phyloP scores from a whole-genome alignment of 495 filamentous ascomycete species.

The Aspergillus leporis region DNA sequence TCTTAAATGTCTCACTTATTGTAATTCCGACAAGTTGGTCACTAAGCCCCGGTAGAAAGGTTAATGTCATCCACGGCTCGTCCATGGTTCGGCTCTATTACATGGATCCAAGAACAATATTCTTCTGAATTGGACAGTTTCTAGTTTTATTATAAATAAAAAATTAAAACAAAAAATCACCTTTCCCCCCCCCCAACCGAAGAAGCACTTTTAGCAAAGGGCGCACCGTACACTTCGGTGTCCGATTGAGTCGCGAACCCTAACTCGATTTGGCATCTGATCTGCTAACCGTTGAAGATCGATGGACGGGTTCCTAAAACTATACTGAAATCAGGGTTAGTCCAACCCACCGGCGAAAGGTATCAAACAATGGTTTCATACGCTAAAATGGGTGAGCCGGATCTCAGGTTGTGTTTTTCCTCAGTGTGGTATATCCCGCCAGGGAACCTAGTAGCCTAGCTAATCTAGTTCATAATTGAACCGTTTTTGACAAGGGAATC shows the following conservation, averaged over 20 bases:
- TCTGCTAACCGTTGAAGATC: constrained; percentile 6
- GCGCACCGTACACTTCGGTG: too few relatives aligned
- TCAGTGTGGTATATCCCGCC: not conserved
- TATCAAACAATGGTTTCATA: constrained; percentile 2
- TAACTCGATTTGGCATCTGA: not conserved
- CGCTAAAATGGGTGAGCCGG: not conserved
- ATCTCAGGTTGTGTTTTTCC: not conserved
- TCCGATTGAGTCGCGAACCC: not conserved
- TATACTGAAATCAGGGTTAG: not conserved
- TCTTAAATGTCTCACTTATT: not conserved
- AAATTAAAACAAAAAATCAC: not conserved
- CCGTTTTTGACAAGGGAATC: not conserved
- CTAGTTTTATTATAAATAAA: not conserved
- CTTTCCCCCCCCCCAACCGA: too few relatives aligned
- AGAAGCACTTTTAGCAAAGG: too few relatives aligned
- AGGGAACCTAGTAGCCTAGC: not conserved
- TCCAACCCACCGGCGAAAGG: not conserved
- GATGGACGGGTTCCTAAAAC: not conserved
- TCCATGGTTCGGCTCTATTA: not conserved
- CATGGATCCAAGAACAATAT: not conserved
- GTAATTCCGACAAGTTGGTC: not conserved
- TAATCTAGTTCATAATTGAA: not conserved
- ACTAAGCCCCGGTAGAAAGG: not conserved
- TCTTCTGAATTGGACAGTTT: not conserved
- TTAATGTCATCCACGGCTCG: not conserved